These are phyloP conservation scores for Amniculicola lignicola DNA, from an alignment of 495 filamentous ascomycete genomes.

Conservation along the genomic window DNA sequence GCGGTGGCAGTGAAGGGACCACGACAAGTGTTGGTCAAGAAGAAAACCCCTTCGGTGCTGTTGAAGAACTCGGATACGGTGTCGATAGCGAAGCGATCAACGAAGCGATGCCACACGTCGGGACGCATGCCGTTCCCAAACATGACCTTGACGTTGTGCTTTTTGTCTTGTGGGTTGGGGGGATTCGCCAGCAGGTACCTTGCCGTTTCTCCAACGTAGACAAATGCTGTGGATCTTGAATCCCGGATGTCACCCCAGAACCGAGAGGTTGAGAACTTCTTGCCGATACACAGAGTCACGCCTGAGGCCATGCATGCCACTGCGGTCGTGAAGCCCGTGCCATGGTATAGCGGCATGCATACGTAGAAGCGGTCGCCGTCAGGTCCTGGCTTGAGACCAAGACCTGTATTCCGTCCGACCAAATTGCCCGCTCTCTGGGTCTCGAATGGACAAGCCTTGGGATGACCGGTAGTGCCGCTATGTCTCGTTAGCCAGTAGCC, in stretches of 20 bases:
- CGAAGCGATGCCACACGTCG: constrained; percentile 71
- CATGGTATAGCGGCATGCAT: constrained; percentile 82
- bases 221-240: constrained; percentile 64
- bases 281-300: constrained; percentile 62
- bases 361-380: constrained; percentile 64
- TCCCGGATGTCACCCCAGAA: constrained; percentile 78
- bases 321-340: constrained; percentile 60
- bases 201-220: constrained; percentile 81
- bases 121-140: constrained; percentile 76
- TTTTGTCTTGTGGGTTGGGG: constrained; percentile 58
- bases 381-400: constrained; percentile 41
- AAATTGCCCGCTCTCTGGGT: constrained; percentile 40
- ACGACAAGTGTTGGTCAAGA: constrained; percentile 34
- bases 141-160: constrained; percentile 64
- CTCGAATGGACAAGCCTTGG: constrained; percentile 60
- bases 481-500: constrained; percentile 9
- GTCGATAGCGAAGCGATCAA: constrained; percentile 46
- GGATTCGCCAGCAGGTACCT: constrained; percentile 72
- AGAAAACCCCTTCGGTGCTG: constrained; percentile 42
- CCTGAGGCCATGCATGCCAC: constrained; percentile 57
- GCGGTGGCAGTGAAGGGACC: constrained; percentile 58
- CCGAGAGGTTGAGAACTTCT: constrained; percentile 63
- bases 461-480: constrained; percentile 64
- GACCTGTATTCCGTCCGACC: constrained; percentile 33
- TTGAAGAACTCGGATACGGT: constrained; percentile 44